A percentile compares a stretch with the other conserved stretches of the same genome.
These are phyloP conservation scores for Lentinula novae-zelandiae DNA, from an alignment of 1,284 basidiomycete genomes.

Conservation along the genomic window DNA sequence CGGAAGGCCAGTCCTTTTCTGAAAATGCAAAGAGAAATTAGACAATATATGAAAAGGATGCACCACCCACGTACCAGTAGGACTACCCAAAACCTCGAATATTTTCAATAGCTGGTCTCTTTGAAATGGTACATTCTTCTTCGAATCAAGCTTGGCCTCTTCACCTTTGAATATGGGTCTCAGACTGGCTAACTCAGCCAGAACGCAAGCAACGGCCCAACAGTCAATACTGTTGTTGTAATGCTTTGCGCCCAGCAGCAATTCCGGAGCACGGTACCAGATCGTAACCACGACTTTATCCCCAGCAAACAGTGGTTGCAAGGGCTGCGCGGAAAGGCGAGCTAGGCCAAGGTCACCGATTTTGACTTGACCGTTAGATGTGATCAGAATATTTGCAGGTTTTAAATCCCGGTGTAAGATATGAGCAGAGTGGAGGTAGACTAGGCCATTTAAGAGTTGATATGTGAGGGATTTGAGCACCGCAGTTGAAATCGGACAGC, in stretches of 20 bases:
- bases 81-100: constrained; percentile 91
- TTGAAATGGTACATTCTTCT: constrained; percentile 93
- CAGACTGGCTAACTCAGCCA: constrained; percentile 91
- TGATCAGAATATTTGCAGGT: constrained; percentile 98
- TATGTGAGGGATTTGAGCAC: constrained; percentile 93
- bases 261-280: constrained; percentile 97
- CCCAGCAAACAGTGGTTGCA: constrained; percentile 82
- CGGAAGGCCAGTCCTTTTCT: constrained; percentile 80
- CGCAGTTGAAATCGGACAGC: constrained; percentile 66
- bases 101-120: constrained; percentile 94
- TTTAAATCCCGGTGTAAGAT: constrained; percentile 97
- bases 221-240: constrained; percentile 95
- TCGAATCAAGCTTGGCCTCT: constrained; percentile 92
- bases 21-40: constrained; percentile 10
- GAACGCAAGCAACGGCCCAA: constrained; percentile 97
- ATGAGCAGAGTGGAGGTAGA: constrained; percentile 94
- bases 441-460: constrained; percentile 93
- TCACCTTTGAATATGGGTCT: constrained; percentile 99
- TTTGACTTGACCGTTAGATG: constrained; percentile 86
- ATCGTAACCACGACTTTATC: constrained; percentile 99
- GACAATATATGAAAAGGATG: background rate
- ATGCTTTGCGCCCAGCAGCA: constrained; percentile 92
- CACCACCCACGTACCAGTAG: constrained; percentile 55
- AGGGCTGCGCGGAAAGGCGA: constrained; percentile 79
- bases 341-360: constrained; percentile 97